These are phyloP conservation scores for Chlorella ohadii DNA, from an alignment of 139 green algal genomes.

Conservation along the genomic window DNA sequence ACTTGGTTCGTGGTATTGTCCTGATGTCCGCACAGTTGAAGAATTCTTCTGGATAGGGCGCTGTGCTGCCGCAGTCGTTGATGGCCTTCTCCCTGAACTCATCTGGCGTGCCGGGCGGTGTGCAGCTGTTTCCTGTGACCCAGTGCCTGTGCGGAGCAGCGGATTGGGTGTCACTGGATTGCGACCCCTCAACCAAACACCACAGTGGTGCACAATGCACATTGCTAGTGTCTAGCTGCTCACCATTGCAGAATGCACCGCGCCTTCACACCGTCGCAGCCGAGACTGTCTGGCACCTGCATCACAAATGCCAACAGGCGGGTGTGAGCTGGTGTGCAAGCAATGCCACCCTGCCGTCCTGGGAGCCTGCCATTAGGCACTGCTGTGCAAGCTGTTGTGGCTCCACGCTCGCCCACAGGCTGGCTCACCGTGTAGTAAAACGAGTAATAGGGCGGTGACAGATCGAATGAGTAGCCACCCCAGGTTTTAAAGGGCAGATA, in stretches of 20 bases:
- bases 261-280: constrained; percentile 6
- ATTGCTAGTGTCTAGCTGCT: no score
- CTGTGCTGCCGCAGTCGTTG: background rate
- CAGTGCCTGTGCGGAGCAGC: constrained; percentile 4
- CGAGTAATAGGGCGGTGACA: background rate
- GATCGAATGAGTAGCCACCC: constrained; percentile 6
- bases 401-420: no score
- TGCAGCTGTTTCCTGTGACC: constrained; percentile 31
- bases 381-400: no score
- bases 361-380: no score
- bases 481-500: constrained; percentile 13
- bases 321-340: no score
- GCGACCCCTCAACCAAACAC: no score
- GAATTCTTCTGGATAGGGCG: background rate
- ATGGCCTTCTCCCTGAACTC: background rate
- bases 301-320: no score
- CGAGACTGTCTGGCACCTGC: constrained; percentile 4
- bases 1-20: no score
- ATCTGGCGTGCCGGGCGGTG: background rate
- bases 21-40: background rate
- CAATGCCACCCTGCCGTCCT: no score
- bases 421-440: constrained; percentile 10
- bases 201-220: no score
- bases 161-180: no score
- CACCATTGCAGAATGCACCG: constrained; percentile 33